Percentiles rank a stretch among this genome's conserved stretches.
Conservation (phyloP, 108 stramenopile species). For the Nitzschia sp. region DNA sequence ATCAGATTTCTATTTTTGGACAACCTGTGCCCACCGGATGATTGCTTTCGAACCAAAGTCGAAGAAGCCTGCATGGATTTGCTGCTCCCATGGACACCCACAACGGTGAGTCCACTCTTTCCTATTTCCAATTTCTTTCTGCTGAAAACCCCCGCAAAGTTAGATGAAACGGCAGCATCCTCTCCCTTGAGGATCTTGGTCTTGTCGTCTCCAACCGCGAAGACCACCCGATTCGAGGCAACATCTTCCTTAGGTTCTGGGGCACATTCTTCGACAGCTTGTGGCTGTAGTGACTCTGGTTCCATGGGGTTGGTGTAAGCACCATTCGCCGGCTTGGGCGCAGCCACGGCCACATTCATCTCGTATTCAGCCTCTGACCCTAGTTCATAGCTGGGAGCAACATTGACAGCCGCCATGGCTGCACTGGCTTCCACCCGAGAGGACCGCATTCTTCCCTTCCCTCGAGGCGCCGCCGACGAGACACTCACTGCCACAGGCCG, state of each 20-base stretch:
- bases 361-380: too few relatives aligned
- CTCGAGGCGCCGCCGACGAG: neutral
- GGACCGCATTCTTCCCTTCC: neutral
- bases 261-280: neutral
- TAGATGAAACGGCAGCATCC: neutral
- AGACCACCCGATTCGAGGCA: neutral
- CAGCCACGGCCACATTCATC: too few relatives aligned
- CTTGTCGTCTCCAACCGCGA: neutral
- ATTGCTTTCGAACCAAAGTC: neutral
- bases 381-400: too few relatives aligned
- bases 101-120: neutral
- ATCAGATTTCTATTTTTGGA: too few relatives aligned
- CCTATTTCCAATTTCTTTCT: neutral
- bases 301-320: neutral
- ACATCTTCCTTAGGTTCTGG: neutral
- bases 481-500: neutral
- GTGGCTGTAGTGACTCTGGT: neutral
- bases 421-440: too few relatives aligned
- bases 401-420: too few relatives aligned
- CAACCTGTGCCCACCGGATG: neutral
- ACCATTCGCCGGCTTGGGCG: too few relatives aligned
- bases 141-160: neutral
- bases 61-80: neutral
- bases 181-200: neutral
- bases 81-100: neutral